Evolutionary conservation across 345 rosid genomes (phyloP).

Genomic region (Salix purpurea): DNA sequence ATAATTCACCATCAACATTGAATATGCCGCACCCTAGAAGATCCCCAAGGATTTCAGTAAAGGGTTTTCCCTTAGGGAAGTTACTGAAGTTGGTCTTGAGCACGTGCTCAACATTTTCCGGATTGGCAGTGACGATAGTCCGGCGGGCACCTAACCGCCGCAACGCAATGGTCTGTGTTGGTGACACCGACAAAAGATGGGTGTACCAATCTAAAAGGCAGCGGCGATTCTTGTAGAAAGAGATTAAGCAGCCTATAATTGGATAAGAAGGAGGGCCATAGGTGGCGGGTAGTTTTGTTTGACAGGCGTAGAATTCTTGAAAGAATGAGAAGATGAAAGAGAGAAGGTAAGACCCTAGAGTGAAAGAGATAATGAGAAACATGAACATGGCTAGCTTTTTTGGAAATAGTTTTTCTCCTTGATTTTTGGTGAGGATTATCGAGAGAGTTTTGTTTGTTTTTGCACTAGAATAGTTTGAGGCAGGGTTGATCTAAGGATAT

Average conservation of each 20-base stretch:
- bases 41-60: conserved; percentile 71
- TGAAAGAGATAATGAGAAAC: conserved; percentile 3
- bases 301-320: neutral
- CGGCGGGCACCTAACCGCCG: conserved; percentile 52
- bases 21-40: conserved; percentile 79
- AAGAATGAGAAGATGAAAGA: neutral
- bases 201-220: conserved; percentile 79
- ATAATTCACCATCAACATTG: conserved; percentile 70
- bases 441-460: no score
- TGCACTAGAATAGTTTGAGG: neutral
- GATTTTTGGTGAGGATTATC: no score
- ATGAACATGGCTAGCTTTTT: conserved; percentile 3
- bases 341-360: conserved; percentile 18
- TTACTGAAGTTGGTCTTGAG: conserved; percentile 60
- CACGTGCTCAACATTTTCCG: conserved; percentile 60
- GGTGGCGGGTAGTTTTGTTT: neutral
- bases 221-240: conserved; percentile 56
- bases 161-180: conserved; percentile 48
- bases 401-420: neutral
- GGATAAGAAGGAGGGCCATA: conserved; percentile 50
- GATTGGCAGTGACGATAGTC: conserved; percentile 63
- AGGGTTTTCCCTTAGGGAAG: conserved; percentile 83
- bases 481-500: neutral
- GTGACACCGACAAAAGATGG: conserved; percentile 51
- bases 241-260: conserved; percentile 56